These are phyloP conservation scores for Toxoplasma gondii DNA, from an alignment of 169 alveolate genomes.

Conservation along the genomic window DNA sequence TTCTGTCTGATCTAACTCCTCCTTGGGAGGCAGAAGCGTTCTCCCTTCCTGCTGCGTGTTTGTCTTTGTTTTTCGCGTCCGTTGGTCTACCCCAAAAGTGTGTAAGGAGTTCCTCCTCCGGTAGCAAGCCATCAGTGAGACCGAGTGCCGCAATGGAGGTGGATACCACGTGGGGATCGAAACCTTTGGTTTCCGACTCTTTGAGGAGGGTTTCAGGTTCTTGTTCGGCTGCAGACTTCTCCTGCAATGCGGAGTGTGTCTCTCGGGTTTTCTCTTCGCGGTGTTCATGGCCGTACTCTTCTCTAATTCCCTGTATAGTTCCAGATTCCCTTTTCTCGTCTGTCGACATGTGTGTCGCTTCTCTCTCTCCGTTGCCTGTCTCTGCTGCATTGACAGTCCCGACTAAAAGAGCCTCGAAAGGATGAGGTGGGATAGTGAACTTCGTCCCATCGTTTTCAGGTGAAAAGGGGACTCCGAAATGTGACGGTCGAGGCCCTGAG, in stretches of 20 bases:
- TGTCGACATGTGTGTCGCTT: too few relatives aligned
- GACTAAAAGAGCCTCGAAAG: conserved; percentile 17
- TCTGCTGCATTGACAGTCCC: neutral
- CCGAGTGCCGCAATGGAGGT: conserved; percentile 29
- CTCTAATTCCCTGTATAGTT: neutral
- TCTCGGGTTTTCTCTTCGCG: neutral
- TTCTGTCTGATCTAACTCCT: neutral
- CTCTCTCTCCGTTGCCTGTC: too few relatives aligned
- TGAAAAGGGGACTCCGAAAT: conserved; percentile 28
- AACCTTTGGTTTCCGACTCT: neutral
- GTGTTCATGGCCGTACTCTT: neutral
- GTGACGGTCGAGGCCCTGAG: conserved; percentile 35
- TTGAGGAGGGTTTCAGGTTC: neutral
- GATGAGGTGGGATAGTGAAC: neutral
- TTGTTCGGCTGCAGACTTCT: neutral
- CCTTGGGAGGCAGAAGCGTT: neutral
- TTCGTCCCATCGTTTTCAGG: neutral
- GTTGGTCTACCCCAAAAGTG: conserved; percentile 29
- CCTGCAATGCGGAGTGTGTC: neutral
- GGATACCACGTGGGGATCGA: conserved; percentile 9
- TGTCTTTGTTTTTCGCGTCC: neutral
- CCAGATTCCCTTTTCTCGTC: too few relatives aligned
- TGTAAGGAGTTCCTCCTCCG: conserved; percentile 38
- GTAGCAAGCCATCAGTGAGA: conserved; percentile 35
- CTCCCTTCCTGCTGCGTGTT: neutral